Evolutionary conservation across 805 yeast genomes (phyloP).

Genomic region (Lipomyces japonicus): DNA sequence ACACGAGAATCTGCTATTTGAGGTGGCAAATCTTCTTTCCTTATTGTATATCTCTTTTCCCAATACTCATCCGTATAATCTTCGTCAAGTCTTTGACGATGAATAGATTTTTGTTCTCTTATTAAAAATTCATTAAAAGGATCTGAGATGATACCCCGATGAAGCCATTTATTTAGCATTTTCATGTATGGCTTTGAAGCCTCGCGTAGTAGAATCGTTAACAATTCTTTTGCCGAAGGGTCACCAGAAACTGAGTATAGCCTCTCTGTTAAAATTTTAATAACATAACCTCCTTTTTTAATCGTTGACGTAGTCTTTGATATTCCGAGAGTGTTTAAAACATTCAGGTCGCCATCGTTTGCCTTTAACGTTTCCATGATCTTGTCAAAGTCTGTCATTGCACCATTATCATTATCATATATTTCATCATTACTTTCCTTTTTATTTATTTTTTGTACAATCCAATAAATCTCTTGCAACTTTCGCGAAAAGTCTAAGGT

Average conservation of each 20-base stretch:
- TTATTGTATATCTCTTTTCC: conserved; percentile 58
- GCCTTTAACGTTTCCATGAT: conserved; percentile 43
- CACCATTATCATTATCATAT: conserved; percentile 39
- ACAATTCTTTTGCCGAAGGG: conserved; percentile 48
- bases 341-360: conserved; percentile 35
- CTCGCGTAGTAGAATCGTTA: conserved; percentile 50
- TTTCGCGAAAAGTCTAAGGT: conserved; percentile 41
- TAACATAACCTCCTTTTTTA: conserved; percentile 69
- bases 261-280: conserved; percentile 58
- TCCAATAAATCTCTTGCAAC: conserved; percentile 55
- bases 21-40: conserved; percentile 69
- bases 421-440: conserved; percentile 41
- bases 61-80: conserved; percentile 42
- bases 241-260: conserved; percentile 65
- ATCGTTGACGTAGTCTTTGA: conserved; percentile 29
- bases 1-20: conserved; percentile 52
- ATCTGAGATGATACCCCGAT: conserved; percentile 68
- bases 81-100: conserved; percentile 30
- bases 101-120: conserved; percentile 37
- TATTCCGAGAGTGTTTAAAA: conserved; percentile 22
- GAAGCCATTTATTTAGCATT: conserved; percentile 78
- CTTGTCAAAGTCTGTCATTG: conserved; percentile 41
- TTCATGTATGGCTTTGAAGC: conserved; percentile 60
- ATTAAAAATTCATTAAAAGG: conserved; percentile 80
- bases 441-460: conserved; percentile 46